Evolutionary conservation across 345 rosid genomes (phyloP).

Genomic region (Conringia planisiliqua): DNA sequence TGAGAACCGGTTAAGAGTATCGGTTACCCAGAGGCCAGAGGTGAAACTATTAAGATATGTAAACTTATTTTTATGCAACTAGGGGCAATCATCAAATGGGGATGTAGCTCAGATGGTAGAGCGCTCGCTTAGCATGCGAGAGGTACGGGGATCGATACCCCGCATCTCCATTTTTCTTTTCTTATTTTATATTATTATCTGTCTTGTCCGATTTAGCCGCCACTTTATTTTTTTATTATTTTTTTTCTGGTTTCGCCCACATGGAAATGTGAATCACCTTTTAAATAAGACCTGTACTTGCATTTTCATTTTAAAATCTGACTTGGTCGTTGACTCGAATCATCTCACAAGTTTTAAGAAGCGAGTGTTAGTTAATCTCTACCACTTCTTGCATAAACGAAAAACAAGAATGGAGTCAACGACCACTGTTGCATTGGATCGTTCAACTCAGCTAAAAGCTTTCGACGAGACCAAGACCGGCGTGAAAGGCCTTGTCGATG

Average conservation of each 20-base stretch:
- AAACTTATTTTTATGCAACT: too few relatives aligned
- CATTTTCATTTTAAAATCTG: not conserved
- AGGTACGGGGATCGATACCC: constrained; percentile 87
- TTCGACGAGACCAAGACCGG: constrained; percentile 45
- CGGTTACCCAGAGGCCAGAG: not conserved
- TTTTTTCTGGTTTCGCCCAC: not conserved
- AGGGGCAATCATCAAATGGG: not conserved
- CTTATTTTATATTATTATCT: not conserved
- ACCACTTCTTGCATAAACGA: not conserved
- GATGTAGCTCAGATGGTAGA: constrained; percentile 77
- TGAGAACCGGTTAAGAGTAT: not conserved
- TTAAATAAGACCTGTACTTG: not conserved
- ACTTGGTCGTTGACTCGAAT: not conserved
- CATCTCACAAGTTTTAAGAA: not conserved
- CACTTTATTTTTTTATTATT: not conserved
- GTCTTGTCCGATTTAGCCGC: not conserved
- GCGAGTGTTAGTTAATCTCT: not conserved
- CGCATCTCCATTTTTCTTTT: not conserved
- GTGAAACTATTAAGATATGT: too few relatives aligned
- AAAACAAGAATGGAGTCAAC: constrained; percentile 23
- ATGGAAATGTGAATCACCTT: not conserved
- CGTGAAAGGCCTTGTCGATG: constrained; percentile 41
- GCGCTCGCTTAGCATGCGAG: constrained; percentile 96
- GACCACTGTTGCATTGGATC: constrained; percentile 1
- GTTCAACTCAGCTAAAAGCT: constrained; percentile 32